Percentiles rank a stretch among this genome's conserved stretches.
Conservation (phyloP, 345 rosid genomes). For the Euclidium syriacum region DNA sequence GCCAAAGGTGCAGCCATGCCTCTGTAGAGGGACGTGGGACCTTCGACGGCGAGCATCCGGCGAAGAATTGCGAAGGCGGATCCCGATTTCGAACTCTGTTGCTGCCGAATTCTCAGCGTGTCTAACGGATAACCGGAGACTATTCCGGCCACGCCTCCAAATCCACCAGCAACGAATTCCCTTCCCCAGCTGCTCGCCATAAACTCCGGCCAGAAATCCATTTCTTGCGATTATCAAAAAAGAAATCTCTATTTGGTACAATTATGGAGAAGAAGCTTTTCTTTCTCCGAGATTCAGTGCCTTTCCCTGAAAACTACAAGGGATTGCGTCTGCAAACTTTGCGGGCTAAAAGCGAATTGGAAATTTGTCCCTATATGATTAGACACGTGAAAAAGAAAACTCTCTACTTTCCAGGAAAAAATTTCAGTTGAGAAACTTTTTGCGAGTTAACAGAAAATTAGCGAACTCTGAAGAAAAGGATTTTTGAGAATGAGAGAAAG, state of each 20-base stretch:
- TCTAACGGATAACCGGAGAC: slow-evolving; percentile 90
- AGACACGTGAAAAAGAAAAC: background rate
- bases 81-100: slow-evolving; percentile 60
- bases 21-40: slow-evolving; percentile 67
- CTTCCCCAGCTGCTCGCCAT: slow-evolving; percentile 76
- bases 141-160: slow-evolving; percentile 93
- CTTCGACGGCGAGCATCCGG: slow-evolving; percentile 49
- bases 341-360: background rate
- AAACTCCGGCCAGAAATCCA: slow-evolving; percentile 98
- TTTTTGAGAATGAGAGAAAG: background rate
- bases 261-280: too few species aligned
- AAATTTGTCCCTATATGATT: background rate
- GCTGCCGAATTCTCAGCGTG: slow-evolving; percentile 73
- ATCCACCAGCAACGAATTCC: slow-evolving; percentile 91
- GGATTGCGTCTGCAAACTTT: background rate
- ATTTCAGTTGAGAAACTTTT: background rate
- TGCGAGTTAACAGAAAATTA: background rate
- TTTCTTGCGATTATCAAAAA: slow-evolving; percentile 9
- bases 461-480: background rate
- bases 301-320: too few species aligned
- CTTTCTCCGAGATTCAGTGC: too few species aligned
- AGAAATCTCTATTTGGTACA: too few species aligned
- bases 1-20: slow-evolving; percentile 96
- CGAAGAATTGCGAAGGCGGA: slow-evolving; percentile 72
- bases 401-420: background rate